Evolutionary conservation across 768 basidiomycete genomes (phyloP).

Genomic region (Mycena galopus): DNA sequence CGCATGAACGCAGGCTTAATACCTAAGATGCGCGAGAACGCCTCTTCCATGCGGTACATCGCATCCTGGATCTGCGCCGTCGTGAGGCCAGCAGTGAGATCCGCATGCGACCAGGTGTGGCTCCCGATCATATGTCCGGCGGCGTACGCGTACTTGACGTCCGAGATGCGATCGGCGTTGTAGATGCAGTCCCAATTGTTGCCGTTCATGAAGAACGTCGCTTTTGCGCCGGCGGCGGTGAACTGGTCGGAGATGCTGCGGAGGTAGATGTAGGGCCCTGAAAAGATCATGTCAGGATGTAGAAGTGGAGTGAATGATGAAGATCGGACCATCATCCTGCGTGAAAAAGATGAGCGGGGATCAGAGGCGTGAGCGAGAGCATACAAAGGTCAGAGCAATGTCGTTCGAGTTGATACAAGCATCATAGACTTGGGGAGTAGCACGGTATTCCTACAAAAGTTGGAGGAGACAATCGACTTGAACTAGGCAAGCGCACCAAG

Average conservation of each 20-base stretch:
- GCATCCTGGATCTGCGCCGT: not conserved
- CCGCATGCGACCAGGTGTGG: not conserved
- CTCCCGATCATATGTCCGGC: not conserved
- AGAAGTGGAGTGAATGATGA: not conserved
- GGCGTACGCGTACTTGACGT: not conserved
- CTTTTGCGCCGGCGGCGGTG: not conserved
- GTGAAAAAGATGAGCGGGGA: not conserved
- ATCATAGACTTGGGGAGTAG: not conserved
- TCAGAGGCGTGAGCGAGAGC: not conserved
- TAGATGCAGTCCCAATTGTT: slow-evolving; percentile 1
- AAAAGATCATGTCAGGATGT: not conserved
- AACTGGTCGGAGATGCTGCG: not conserved
- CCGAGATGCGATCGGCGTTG: not conserved
- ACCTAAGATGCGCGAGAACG: not conserved
- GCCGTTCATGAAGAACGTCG: not conserved
- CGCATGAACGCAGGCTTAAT: not conserved
- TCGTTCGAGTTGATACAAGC: not conserved
- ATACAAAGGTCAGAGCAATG: not conserved
- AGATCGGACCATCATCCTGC: not conserved
- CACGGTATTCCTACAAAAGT: not conserved
- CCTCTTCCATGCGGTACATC: not conserved
- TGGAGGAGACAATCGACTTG: not conserved
- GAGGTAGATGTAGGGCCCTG: not conserved
- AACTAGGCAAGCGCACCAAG: not conserved
- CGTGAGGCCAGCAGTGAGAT: not conserved